phyloP scores from a whole-genome alignment of 225 moss, liverwort and hornwort species.

The Neckera pumila region DNA sequence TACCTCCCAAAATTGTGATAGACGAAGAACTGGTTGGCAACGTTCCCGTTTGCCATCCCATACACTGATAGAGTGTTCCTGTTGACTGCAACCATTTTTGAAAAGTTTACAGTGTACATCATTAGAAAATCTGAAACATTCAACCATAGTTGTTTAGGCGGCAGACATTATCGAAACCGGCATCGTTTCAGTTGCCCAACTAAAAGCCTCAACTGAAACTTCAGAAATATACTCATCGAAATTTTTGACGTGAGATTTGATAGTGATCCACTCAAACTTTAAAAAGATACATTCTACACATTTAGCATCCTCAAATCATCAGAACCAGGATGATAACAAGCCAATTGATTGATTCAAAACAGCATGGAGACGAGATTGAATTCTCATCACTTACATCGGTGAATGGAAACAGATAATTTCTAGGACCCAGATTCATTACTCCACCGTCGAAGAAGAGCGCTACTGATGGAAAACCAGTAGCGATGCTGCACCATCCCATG shows the following conservation, averaged over 20 bases:
- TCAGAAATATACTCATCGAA: not conserved
- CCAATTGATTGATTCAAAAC: not conserved
- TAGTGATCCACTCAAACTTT: not conserved
- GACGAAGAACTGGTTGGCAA: not conserved
- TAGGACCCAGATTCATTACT: conserved; percentile 14
- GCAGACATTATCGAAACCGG: not conserved
- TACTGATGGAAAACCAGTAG: conserved; percentile 1
- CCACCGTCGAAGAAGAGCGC: conserved; percentile 4
- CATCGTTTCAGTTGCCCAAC: not conserved
- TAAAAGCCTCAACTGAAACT: not conserved
- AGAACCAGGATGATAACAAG: not conserved
- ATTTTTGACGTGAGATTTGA: not conserved
- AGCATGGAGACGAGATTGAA: not conserved
- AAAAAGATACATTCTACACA: not conserved
- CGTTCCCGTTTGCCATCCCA: not conserved
- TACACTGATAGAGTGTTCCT: not conserved
- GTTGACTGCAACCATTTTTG: not conserved
- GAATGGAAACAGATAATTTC: not conserved
- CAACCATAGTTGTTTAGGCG: too few relatives aligned
- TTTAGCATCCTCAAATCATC: not conserved
- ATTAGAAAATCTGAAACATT: not conserved
- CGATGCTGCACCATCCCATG: conserved; percentile 3
- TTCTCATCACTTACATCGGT: not conserved
- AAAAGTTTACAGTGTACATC: not conserved
- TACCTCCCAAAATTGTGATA: conserved; percentile 9